Conservation (phyloP, 768 basidiomycete genomes). For the Russula sp. region DNA sequence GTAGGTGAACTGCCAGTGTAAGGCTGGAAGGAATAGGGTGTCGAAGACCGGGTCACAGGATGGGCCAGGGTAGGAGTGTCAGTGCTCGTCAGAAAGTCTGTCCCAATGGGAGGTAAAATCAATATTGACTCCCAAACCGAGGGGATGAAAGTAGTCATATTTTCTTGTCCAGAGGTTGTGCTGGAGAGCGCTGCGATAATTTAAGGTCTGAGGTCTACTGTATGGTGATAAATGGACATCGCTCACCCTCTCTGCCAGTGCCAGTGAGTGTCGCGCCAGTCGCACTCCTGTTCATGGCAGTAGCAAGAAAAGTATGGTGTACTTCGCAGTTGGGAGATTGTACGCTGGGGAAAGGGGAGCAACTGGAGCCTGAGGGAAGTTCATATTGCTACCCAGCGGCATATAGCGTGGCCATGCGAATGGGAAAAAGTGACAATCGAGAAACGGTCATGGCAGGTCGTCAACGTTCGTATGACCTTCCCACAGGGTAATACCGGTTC, state of each 20-base stretch:
- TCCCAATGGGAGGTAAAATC: not conserved
- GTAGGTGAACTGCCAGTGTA: not conserved
- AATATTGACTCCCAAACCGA: not conserved
- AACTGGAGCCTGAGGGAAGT: slow-evolving; percentile 2
- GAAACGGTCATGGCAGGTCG: slow-evolving; percentile 1
- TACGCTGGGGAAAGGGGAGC: not conserved
- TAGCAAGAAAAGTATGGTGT: not conserved
- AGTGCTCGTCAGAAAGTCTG: not conserved
- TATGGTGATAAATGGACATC: not conserved
- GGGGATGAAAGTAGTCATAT: not conserved
- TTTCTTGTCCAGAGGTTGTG: not conserved
- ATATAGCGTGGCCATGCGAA: slow-evolving; percentile 15
- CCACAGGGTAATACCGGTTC: slow-evolving; percentile 9
- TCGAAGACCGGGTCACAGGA: not conserved
- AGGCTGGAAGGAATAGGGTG: not conserved
- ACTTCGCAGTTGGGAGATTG: slow-evolving; percentile 1
- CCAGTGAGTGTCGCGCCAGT: not conserved
- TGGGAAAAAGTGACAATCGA: not conserved
- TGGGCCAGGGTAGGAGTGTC: not conserved
- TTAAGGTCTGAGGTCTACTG: not conserved
- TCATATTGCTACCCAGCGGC: slow-evolving; percentile 1
- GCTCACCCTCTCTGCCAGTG: not conserved
- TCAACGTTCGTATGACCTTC: slow-evolving; percentile 8
- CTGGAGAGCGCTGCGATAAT: not conserved
- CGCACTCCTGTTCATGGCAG: not conserved